Percentiles rank a stretch among this genome's conserved stretches.
phyloP scores from a whole-genome alignment of 129 eudicot species.

The Rutidosis leptorrhynchoides region DNA sequence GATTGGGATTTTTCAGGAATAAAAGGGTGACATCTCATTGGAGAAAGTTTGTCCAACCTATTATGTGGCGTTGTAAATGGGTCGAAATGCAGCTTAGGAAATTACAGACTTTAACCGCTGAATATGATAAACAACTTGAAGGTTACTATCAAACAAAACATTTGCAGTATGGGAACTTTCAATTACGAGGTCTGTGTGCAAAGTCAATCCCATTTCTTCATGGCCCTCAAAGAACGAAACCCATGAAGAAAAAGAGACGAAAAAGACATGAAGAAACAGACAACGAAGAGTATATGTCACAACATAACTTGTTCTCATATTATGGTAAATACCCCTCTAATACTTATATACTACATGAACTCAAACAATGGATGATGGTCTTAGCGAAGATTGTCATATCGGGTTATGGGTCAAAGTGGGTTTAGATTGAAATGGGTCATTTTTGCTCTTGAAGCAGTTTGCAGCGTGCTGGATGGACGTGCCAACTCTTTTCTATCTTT shows the following conservation, averaged over 20 bases:
- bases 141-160: constrained; percentile 38
- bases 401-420: not conserved
- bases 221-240: constrained; percentile 32
- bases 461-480: not conserved
- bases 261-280: constrained; percentile 53
- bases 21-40: constrained; percentile 79
- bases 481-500: not conserved
- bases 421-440: not conserved
- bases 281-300: constrained; percentile 46
- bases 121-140: constrained; percentile 53
- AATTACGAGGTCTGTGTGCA: constrained; percentile 35
- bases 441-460: not conserved
- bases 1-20: constrained; percentile 49
- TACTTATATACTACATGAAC: not conserved
- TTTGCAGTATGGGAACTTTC: constrained; percentile 30
- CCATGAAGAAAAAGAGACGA: constrained; percentile 62
- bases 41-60: constrained; percentile 66
- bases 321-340: constrained; percentile 43
- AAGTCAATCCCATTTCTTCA: constrained; percentile 49
- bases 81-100: constrained; percentile 68
- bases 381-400: not conserved
- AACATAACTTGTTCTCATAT: constrained; percentile 64
- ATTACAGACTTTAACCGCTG: constrained; percentile 42
- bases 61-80: constrained; percentile 92
- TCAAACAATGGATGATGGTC: not conserved